Base-by-base conservation (phyloP, 2,329 filamentous ascomycete genomes). In the Fusarium keratoplasticum region DNA sequence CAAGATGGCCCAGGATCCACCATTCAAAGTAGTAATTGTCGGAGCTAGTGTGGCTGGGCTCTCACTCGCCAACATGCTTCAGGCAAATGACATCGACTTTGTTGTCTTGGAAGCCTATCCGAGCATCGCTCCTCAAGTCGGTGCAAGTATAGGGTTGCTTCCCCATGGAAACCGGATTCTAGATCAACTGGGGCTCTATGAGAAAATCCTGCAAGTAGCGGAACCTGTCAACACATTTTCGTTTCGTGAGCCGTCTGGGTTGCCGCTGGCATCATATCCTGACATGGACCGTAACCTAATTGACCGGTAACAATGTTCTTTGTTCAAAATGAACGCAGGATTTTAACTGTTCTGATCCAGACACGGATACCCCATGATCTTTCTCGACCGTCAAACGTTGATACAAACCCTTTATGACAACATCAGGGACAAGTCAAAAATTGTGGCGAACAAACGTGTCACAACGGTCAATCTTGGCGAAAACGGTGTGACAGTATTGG, bases 111-210 rank as follows among this genome's bases (percentile, higher is more conserved):
- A 90, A 72, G 77, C 80, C 0, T 80, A 85, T 57, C 50, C 68
- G 0, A 77, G 82, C 0, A 83, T 89, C 25, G 83, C 83, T 1
- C 86, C 87, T 0, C 79, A 84, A 40, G 79, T 85, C 0, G 88
- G 88, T 1, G 87, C 87, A 0, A 84, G 82, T 13, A 86, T 90
- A 40, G 86, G 81, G 1, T 71, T 89, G 0, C 67, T 82, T 1
- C 82, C 87, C 1, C 81, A 86, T 57, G 85, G 85, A 2, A 67
- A 78, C 10, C 81, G 84, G 0, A 85, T 89, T 9, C 74, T 89
- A 1, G 87, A 89, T 58, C 88, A 90, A 74, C 73, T 89, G 1
- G 72, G 74, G 4, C 70, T 79, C 7, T 81, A 80, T 40, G 76
- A 82, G n/a, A 60, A 62, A 18, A 20, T 67, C 4, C 14, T 61